phyloP scores from a whole-genome alignment of 257 asterid species.

The Knoxia roxburghii region DNA sequence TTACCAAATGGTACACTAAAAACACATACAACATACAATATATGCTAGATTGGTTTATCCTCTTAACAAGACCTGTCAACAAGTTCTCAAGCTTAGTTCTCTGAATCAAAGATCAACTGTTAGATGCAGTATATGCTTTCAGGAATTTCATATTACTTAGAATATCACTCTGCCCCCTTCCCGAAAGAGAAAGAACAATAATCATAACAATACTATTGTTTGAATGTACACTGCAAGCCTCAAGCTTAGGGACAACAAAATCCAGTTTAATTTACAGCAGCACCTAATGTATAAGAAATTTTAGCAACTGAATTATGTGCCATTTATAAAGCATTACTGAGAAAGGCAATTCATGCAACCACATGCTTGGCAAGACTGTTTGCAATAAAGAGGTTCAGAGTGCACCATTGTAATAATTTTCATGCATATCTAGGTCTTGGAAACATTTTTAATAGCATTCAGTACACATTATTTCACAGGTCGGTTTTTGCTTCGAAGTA shows the following conservation, averaged over 20 bases:
- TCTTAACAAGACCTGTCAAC: neutral
- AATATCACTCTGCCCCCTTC: neutral
- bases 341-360: neutral
- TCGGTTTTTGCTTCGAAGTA: neutral
- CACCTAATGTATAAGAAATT: neutral
- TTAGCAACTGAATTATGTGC: neutral
- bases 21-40: no score
- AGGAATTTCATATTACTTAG: no score
- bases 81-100: neutral
- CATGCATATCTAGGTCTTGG: conserved; percentile 1
- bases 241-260: neutral
- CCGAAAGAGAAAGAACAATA: neutral
- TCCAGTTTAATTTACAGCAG: neutral
- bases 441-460: neutral
- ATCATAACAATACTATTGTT: neutral
- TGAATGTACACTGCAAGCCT: neutral
- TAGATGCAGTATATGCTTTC: neutral
- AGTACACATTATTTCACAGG: neutral
- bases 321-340: neutral
- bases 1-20: no score
- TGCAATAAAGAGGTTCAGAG: neutral
- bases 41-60: no score
- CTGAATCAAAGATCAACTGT: neutral
- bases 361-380: neutral
- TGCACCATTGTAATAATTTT: neutral